These are phyloP conservation scores for Boletellus deceptivus DNA, from an alignment of 1,284 basidiomycete species.

Conservation along the genomic window DNA sequence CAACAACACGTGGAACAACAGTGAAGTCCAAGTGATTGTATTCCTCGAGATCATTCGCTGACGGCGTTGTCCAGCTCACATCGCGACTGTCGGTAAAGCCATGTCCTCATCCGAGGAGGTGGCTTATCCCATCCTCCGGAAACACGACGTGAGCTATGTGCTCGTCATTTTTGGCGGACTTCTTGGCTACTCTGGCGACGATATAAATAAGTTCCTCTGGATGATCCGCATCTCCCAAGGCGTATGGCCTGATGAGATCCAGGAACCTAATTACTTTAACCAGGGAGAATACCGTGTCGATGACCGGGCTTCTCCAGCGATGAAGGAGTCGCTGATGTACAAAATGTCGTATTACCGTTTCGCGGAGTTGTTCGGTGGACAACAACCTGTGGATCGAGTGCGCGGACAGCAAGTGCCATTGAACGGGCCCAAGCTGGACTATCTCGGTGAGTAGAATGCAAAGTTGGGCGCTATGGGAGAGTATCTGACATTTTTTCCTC, in stretches of 20 bases:
- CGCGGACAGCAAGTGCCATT: conserved; percentile 77
- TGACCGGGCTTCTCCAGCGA: conserved; percentile 81
- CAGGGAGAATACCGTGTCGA: conserved; percentile 94
- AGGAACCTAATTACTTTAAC: conserved; percentile 94
- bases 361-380: conserved; percentile 80
- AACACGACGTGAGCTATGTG: conserved; percentile 98
- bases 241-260: conserved; percentile 98
- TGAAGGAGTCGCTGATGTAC: conserved; percentile 97
- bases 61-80: conserved; percentile 62
- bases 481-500: conserved; percentile 7
- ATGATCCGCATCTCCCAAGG: conserved; percentile 98
- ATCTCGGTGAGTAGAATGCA: conserved; percentile 59
- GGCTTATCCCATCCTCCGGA: conserved; percentile 93
- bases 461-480: not conserved
- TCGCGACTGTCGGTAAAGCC: conserved; percentile 95
- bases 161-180: conserved; percentile 97
- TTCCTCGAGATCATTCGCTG: not conserved
- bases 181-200: conserved; percentile 96
- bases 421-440: conserved; percentile 80
- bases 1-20: conserved; percentile 99
- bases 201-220: conserved; percentile 99
- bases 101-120: conserved; percentile 95
- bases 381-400: conserved; percentile 77
- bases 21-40: conserved; percentile 45
- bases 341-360: conserved; percentile 98